phyloP scores from a whole-genome alignment of 73 alveolate species.

The Effrenium voratum region DNA sequence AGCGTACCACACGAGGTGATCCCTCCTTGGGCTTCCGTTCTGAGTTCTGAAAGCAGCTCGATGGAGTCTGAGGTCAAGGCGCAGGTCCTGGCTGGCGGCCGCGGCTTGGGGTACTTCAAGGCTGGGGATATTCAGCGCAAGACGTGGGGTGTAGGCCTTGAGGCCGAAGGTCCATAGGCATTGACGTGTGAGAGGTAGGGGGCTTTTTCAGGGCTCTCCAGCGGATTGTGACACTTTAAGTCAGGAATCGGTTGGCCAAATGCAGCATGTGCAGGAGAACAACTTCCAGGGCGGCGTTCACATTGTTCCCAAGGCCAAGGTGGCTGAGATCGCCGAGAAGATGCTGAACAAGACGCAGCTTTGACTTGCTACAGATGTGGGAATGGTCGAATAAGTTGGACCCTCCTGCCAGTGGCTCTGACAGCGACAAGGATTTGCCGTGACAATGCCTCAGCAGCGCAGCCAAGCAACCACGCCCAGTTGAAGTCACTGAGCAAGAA shows the following conservation, averaged over 20 bases:
- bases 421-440: no score
- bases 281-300: slow-evolving; percentile 96
- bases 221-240: no score
- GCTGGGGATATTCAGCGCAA: neutral
- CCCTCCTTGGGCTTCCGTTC: no score
- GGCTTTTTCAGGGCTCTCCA: no score
- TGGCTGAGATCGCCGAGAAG: slow-evolving; percentile 67
- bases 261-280: slow-evolving; percentile 94
- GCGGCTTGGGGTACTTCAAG: slow-evolving; percentile 96
- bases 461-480: no score
- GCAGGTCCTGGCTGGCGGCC: slow-evolving; percentile 96
- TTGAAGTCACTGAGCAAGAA: no score
- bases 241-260: no score
- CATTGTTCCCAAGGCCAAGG: slow-evolving; percentile 95
- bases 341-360: slow-evolving; percentile 90
- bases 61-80: slow-evolving; percentile 96
- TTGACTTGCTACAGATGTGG: neutral
- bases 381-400: neutral
- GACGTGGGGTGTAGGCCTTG: neutral
- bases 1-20: no score
- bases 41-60: no score
- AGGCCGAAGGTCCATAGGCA: neutral
- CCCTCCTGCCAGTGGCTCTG: neutral
- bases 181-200: no score
- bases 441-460: no score